Evolutionary conservation across 306 rosid species (phyloP).

Genomic region (Cucumis melo): DNA sequence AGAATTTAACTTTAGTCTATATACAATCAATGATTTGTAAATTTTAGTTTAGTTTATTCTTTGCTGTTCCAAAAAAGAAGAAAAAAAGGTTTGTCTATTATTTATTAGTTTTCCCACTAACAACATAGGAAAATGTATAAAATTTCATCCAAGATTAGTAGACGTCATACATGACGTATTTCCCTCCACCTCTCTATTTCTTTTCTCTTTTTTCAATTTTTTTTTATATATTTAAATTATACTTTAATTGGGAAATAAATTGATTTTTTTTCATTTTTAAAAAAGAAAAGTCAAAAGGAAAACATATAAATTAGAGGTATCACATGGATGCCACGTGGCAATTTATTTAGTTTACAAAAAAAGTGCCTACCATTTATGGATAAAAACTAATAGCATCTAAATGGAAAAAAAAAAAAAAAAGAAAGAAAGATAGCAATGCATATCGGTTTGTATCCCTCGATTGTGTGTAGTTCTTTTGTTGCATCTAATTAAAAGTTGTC

Average conservation of each 20-base stretch:
- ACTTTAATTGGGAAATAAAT: neutral
- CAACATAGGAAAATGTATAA: neutral
- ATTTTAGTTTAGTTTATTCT: too few relatives aligned
- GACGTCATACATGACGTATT: neutral
- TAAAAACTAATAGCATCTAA: too few relatives aligned
- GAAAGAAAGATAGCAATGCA: too few relatives aligned
- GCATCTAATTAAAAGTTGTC: too few relatives aligned
- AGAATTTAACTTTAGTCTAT: too few relatives aligned
- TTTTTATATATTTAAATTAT: neutral
- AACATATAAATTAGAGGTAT: neutral
- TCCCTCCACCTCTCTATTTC: neutral
- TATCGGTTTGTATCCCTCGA: too few relatives aligned
- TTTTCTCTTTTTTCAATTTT: neutral
- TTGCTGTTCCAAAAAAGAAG: too few relatives aligned
- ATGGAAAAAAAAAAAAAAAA: too few relatives aligned
- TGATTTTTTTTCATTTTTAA: neutral
- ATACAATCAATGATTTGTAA: too few relatives aligned
- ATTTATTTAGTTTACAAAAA: neutral
- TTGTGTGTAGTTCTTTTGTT: too few relatives aligned
- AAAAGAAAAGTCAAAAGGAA: neutral
- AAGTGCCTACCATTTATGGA: neutral
- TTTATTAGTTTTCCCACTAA: too few relatives aligned
- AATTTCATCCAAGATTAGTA: neutral
- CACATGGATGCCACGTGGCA: neutral
- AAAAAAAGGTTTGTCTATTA: too few relatives aligned